Base-by-base conservation (phyloP, 805 yeast genomes). In the Nakazawaea molendinolei region DNA sequence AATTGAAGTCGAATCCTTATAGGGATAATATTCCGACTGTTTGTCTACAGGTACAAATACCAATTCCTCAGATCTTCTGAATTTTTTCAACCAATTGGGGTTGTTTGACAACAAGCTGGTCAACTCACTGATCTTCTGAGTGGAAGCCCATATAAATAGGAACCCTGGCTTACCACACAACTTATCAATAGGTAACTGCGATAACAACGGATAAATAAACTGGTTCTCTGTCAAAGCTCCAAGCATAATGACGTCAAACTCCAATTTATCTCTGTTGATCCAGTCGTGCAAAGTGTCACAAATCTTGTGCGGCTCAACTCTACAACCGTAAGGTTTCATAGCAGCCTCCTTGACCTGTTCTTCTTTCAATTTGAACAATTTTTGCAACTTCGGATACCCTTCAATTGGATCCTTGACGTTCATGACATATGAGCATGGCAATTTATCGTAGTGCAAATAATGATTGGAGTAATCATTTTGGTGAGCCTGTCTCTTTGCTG, bases 211-310 rank as follows among this genome's bases (percentile, higher is more conserved):
- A 29, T 73, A 65, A 14, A 83, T 62, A 37, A 82, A 69, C 49
- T 79, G 87, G 49, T 81, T 77, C 44, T 83, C 89, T 1, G 81
- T 72, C 34, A 90, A 63, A 3, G 92, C 90, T 1, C 95, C 95
- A 37, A 89, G 76, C 95, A 90, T 86, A 10, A 90, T 82, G 8
- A 86, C 95, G 53, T 89, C 96, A 56, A 89, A 90, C 41, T 73
- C 74, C 25, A 84, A 50, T 6, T 70, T 66, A 39, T 76, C 74
- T 14, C 62, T 61, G 13, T 59, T 55, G 22, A 76, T 73, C 94
- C 95, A 83, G 15, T 55, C 51, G 39, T 72, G 68, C 39, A 89
- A 60, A 0, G 71, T 67, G 1, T 71, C 69, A 5, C 75, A 63
- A 55, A 86, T 76, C 36, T 71, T 60, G 22, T 69, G 68, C 5